Evolutionary conservation across 2,329 filamentous ascomycete genomes (phyloP), one percentile per base, ranked within the genome.

Genomic region (Trematosphaeria pertusa): DNA sequence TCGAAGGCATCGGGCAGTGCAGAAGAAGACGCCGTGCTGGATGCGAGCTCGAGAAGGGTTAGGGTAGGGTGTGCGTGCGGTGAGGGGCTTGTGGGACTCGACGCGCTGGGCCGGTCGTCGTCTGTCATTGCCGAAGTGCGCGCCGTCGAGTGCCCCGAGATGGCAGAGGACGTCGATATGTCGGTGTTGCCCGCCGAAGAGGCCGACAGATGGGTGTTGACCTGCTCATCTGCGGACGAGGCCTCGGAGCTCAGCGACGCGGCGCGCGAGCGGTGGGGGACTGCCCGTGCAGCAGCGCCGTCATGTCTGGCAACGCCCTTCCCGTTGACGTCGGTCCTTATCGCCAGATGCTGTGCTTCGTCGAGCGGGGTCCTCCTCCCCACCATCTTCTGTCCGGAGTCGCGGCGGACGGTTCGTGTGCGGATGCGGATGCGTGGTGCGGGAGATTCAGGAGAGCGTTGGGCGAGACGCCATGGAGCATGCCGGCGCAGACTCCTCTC

Each of bases 1-100:
- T 67, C 67, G 45, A 72, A 72, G 35, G 61, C 63, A 22, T 71
- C 66, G 9, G 70, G 68, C 32, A 73, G 61, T 5, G 70, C 70
- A 35, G 70, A 73, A 3, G 69, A 69, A 3, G 69, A 70, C 1
- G 70, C 70, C 6, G 64, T 69, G 48, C 71, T 69, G 24, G 70
- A 73, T 12, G 69, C 58, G 34, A 73, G 67, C 30, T 72, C 65
- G 36, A 73, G 65, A 14, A 73, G 57, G 21, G 67, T 69, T 20
- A 68, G 59, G 20, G 48, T 46, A 20, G 69, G 69, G 28, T 64
- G 64, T 3, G 67, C 61, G 48, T 70, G 60, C 12, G 61, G 44
- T 20, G 61, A 54, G 15, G 55, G 47, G 24, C 54, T 45, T n/a
- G 55, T 51, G n/a, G 56, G 48, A 19, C 39, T 58, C 11, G 54